Base-by-base conservation (phyloP, 768 basidiomycete genomes). In the Gloeopeniophorella convolvens region DNA sequence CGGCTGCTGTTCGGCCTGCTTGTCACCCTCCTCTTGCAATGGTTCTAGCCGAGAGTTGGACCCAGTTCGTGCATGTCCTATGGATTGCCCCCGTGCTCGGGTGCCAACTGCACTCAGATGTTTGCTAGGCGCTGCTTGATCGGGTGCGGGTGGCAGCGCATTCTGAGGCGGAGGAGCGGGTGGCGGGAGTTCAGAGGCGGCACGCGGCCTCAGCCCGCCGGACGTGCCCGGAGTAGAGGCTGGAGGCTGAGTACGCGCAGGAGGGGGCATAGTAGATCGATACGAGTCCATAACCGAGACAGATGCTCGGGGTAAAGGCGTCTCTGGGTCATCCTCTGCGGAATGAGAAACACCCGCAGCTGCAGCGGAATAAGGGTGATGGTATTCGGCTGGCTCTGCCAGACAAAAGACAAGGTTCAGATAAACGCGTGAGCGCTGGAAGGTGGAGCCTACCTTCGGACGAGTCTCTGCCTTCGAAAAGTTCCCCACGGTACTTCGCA, bases 141-240 rank as follows among this genome's bases (percentile, higher is more conserved):
- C 64, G 21, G 83, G 80, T 1, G 83, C 78, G 0, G 79, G 81
- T 0, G 85, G 85, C 11, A 79, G 69, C 3, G 79, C 73, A 40
- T 72, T 70, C 15, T 72, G 69, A 26, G 86, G 86, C 13, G 82
- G 83, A 3, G 85, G 86, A 0, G 71, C 75, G 35, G 78, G 73
- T 10, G 83, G 83, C 5, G 83, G 82, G 31, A 87, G 74, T 9
- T 71, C 73, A 48, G 85, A 81, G 34, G 72, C 65, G 48, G 83
- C 75, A 48, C 76, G 67, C 31, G 82, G 72, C 51, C 80, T 73
- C 33, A 68, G 20, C 23, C 32, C 45, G 23, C 36, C 16, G 28
- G 41, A 21, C 21, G 30, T 13, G 10, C 44, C 57, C 20, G 57
- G 36, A 3, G 58, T 48, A 37, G 52, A 51, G 12, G 60, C 57